A percentile compares a stretch with the other conserved stretches of the same genome.
These are phyloP conservation scores for Amanita thiersii DNA, from an alignment of 768 basidiomycete genomes.

Conservation along the genomic window DNA sequence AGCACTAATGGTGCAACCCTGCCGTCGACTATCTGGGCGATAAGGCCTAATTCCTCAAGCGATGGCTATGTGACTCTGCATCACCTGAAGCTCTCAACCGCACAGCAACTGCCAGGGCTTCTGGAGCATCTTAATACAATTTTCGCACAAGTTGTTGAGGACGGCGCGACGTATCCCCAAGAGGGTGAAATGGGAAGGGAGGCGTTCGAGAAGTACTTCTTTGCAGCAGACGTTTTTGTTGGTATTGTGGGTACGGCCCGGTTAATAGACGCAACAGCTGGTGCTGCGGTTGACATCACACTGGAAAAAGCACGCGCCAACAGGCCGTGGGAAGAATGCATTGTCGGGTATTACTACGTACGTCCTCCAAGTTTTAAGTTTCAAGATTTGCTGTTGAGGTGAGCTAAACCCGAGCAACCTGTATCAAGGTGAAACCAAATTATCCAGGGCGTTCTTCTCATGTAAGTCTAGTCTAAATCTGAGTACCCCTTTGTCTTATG, in stretches of 20 bases:
- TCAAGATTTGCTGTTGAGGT: neutral
- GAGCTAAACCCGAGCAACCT: neutral
- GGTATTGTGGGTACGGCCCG: constrained; percentile 34
- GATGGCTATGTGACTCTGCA: constrained; percentile 33
- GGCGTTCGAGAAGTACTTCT: constrained; percentile 70
- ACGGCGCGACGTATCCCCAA: constrained; percentile 82
- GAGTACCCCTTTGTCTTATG: constrained; percentile 7
- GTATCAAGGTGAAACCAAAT: constrained; percentile 68
- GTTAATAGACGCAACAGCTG: constrained; percentile 15
- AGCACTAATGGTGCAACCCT: constrained; percentile 19
- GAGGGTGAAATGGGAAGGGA: constrained; percentile 47
- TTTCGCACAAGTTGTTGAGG: constrained; percentile 70
- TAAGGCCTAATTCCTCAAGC: neutral
- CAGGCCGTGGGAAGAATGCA: constrained; percentile 56
- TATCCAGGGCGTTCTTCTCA: constrained; percentile 88
- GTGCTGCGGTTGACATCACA: constrained; percentile 15
- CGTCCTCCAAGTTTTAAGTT: constrained; percentile 17
- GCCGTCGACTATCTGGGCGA: constrained; percentile 39
- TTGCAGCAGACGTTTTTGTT: constrained; percentile 68
- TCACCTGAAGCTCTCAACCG: constrained; percentile 39
- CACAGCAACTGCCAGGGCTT: constrained; percentile 37
- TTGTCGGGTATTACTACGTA: constrained; percentile 79
- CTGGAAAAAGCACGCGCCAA: constrained; percentile 39
- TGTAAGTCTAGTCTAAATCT: constrained; percentile 38
- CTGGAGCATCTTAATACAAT: constrained; percentile 48